A percentile compares a stretch with the other conserved stretches of the same genome.
Evolutionary conservation across 371 early-diverging fungal species (phyloP).

Genomic region (Gilbertella persicaria): DNA sequence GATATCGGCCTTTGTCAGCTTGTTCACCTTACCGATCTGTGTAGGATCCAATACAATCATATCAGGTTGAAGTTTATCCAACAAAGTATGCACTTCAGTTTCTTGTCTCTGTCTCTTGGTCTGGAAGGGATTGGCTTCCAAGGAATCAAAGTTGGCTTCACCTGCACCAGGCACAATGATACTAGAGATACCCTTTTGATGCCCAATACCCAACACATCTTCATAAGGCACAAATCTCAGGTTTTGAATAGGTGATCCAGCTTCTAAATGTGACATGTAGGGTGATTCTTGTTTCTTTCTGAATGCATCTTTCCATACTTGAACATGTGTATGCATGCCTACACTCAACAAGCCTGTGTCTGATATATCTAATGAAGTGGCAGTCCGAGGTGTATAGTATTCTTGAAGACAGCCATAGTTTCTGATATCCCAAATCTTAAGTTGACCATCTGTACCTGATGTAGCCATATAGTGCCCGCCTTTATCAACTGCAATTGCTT

Average conservation of each 20-base stretch:
- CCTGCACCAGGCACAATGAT: constrained; percentile 96
- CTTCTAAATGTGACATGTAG: constrained; percentile 87
- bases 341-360: constrained; percentile 90
- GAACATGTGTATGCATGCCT: constrained; percentile 75
- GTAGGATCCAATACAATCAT: constrained; percentile 87
- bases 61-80: constrained; percentile 92
- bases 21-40: constrained; percentile 63
- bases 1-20: constrained; percentile 51
- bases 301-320: constrained; percentile 90
- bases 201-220: constrained; percentile 96
- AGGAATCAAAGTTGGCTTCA: constrained; percentile 95
- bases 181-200: constrained; percentile 78
- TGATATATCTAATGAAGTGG: constrained; percentile 75
- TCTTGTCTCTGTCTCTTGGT: constrained; percentile 92
- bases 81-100: constrained; percentile 86
- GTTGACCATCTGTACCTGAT: constrained; percentile 85
- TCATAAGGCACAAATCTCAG: constrained; percentile 94
- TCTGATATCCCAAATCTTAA: constrained; percentile 97
- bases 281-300: constrained; percentile 73
- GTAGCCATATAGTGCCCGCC: constrained; percentile 94
- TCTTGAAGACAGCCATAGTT: constrained; percentile 81
- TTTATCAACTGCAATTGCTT: constrained; percentile 85
- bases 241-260: constrained; percentile 56
- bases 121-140: constrained; percentile 95
- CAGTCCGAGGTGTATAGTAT: constrained; percentile 79